Conservation (phyloP, 2,329 filamentous ascomycete species). For the Zopfia rhizophila region DNA sequence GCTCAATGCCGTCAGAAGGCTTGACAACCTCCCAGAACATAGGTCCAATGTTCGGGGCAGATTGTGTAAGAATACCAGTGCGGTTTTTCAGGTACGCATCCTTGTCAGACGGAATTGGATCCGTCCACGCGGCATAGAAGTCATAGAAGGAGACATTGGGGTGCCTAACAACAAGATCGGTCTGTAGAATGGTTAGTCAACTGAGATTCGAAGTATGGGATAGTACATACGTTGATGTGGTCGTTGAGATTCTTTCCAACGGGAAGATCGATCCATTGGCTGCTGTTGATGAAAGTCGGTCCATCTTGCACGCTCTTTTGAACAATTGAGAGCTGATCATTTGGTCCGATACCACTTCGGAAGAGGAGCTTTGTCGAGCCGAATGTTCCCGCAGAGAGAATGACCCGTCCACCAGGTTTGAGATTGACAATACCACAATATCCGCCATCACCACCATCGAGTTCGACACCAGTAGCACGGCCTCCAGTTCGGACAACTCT, state of each 20-base stretch:
- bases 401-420: conserved; percentile 70
- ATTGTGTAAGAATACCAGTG: conserved; percentile 70
- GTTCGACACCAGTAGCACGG: conserved; percentile 73
- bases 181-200: conserved; percentile 33
- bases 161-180: conserved; percentile 63
- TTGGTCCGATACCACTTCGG: conserved; percentile 74
- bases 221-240: conserved; percentile 60
- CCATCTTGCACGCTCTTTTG: conserved; percentile 56
- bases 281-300: conserved; percentile 54
- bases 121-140: conserved; percentile 70
- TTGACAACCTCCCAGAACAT: conserved; percentile 70
- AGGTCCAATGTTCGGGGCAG: conserved; percentile 72
- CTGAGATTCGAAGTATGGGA: background rate
- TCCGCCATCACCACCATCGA: conserved; percentile 71
- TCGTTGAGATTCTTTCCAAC: conserved; percentile 64
- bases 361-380: conserved; percentile 76
- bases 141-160: conserved; percentile 69
- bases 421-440: conserved; percentile 70
- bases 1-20: conserved; percentile 67
- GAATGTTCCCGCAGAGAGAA: conserved; percentile 75
- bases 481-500: conserved; percentile 72
- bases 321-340: conserved; percentile 58
- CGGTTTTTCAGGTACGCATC: conserved; percentile 57
- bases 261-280: conserved; percentile 62
- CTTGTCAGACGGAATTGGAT: conserved; percentile 53